Evolutionary conservation across 768 basidiomycete species (phyloP).

Genomic region (Auricularia sp.): DNA sequence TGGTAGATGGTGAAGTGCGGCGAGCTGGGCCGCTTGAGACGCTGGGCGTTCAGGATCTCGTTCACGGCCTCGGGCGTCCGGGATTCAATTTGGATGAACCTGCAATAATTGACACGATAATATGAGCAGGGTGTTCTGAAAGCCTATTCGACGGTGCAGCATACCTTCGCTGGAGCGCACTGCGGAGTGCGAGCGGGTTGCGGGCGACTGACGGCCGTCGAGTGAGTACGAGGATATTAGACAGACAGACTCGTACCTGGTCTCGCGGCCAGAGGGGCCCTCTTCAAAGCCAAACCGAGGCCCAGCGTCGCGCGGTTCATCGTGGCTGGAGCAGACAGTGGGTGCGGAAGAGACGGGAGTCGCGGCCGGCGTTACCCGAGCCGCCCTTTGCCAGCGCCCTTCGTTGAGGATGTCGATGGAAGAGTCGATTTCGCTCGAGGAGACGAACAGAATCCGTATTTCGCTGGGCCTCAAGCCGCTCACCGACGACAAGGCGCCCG

Average conservation of each 20-base stretch:
- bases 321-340: neutral
- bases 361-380: too few species aligned
- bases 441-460: conserved; percentile 93
- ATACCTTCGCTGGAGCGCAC: neutral
- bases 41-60: conserved; percentile 77
- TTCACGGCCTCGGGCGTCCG: conserved; percentile 46
- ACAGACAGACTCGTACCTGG: neutral
- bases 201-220: neutral
- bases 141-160: neutral
- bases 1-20: conserved; percentile 98
- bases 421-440: conserved; percentile 83
- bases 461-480: conserved; percentile 90
- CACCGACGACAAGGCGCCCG: conserved; percentile 64
- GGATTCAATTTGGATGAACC: conserved; percentile 56
- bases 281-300: neutral
- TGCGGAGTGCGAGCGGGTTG: neutral
- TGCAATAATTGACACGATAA: conserved; percentile 20
- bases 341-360: neutral
- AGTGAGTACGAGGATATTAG: neutral
- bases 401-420: conserved; percentile 38
- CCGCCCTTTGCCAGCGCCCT: too few species aligned
- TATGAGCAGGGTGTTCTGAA: neutral
- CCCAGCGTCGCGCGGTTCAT: neutral
- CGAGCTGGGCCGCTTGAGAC: conserved; percentile 77
- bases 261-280: neutral